Conservation (phyloP, 768 basidiomycete species). For the Lentinula sp. region DNA sequence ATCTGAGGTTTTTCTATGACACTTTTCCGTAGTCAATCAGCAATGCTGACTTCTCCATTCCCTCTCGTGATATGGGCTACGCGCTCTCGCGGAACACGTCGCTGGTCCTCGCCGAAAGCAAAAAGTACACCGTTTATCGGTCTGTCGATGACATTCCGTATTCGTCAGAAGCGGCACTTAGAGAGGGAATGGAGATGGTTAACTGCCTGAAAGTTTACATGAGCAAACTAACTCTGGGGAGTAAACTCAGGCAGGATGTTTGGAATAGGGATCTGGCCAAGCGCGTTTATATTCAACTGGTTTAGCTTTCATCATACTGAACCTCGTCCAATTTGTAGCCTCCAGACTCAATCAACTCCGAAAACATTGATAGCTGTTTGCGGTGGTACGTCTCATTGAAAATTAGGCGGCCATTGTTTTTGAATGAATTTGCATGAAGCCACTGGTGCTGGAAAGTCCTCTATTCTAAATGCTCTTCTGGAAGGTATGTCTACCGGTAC, state of each 20-base stretch:
- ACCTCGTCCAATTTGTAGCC: constrained; percentile 21
- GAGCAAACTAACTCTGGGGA: constrained; percentile 41
- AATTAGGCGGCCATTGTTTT: background rate
- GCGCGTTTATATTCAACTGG: constrained; percentile 21
- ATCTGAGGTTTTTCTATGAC: background rate
- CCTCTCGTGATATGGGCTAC: background rate
- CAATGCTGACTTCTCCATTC: background rate
- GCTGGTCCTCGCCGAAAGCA: background rate
- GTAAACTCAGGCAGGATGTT: constrained; percentile 50
- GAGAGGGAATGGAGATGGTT: constrained; percentile 48
- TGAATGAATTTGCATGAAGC: constrained; percentile 22
- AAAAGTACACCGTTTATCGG: constrained; percentile 23
- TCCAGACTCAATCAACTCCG: constrained; percentile 43
- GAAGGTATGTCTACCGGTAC: constrained; percentile 33
- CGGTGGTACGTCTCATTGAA: constrained; percentile 35
- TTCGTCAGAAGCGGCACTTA: constrained; percentile 41
- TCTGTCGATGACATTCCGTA: constrained; percentile 39
- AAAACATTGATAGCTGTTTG: constrained; percentile 61
- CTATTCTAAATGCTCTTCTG: constrained; percentile 53
- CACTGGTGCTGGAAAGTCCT: constrained; percentile 59
- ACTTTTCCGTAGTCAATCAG: background rate
- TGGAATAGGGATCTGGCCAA: constrained; percentile 49
- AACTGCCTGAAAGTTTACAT: constrained; percentile 37
- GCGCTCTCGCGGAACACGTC: background rate
- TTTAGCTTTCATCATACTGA: background rate